A percentile compares a stretch with the other conserved stretches of the same genome.
Evolutionary conservation across 2,329 filamentous ascomycete species (phyloP).

Genomic region (Cadophora malorum): DNA sequence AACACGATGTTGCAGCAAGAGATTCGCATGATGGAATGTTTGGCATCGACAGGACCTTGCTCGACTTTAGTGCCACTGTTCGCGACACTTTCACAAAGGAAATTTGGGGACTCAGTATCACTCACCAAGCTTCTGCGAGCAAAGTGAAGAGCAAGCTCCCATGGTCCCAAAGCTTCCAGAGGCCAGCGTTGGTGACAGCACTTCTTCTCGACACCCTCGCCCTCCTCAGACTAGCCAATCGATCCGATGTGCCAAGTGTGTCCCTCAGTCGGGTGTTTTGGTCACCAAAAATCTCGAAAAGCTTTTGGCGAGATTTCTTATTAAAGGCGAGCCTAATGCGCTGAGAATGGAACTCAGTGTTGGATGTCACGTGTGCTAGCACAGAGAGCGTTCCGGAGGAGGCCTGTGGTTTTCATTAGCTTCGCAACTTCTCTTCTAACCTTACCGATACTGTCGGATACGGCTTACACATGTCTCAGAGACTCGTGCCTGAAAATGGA

Average conservation of each 20-base stretch:
- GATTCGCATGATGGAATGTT: constrained; percentile 29
- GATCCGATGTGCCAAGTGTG: constrained; percentile 29
- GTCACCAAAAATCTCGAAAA: constrained; percentile 28
- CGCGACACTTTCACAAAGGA: too few species aligned
- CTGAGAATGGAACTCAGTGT: constrained; percentile 23
- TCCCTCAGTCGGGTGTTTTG: constrained; percentile 26
- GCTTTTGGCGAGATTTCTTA: constrained; percentile 25
- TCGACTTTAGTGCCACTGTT: neutral
- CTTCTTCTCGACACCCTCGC: constrained; percentile 8
- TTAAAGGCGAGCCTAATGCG: constrained; percentile 29
- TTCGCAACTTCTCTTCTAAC: neutral
- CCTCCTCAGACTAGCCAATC: constrained; percentile 21
- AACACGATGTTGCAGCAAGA: constrained; percentile 27
- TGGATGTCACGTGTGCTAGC: constrained; percentile 18
- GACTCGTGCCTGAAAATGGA: constrained; percentile 28
- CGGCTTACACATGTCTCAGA: constrained; percentile 24
- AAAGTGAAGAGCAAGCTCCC: constrained; percentile 25
- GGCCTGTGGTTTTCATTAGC: neutral
- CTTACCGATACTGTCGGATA: too few species aligned
- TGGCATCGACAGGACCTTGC: constrained; percentile 28
- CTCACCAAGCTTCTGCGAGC: constrained; percentile 24
- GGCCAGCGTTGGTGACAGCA: constrained; percentile 15
- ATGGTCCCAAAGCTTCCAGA: constrained; percentile 32
- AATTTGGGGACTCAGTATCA: constrained; percentile 3
- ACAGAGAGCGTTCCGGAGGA: constrained; percentile 5